Base-by-base conservation (phyloP, 176 grass and related monocot species). In the Panicum miliaceum region DNA sequence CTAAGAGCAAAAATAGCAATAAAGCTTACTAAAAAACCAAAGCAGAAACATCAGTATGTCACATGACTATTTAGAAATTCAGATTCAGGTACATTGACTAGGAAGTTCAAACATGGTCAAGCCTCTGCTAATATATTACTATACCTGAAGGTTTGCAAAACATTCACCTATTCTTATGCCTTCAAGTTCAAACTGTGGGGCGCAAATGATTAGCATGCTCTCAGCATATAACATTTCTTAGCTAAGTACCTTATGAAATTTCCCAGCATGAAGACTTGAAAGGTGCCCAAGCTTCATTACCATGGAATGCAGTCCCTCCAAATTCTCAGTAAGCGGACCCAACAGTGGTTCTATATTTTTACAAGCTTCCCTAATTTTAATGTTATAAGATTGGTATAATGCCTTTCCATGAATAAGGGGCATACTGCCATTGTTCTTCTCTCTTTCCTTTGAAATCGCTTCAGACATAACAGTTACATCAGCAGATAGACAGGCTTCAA, bases 191-290 rank as follows among this genome's bases (percentile, higher is more conserved):
- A 68, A 54, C 47, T 16, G 34, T 63, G 37, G 14, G 34, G 1
- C 16, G 29, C 59, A 56, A 73, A 71, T 64, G 36, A 65, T 64
- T 68, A 66, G n/a, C 9, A 54, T 15, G n/a, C 16, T 50, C 47
- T 66, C 58, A 65, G 46, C 71, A 61, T 68, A 68, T 56, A 52
- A 9, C 22, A 75, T 89, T 36, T 47, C 36, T 56, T 84, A 85
- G 73, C 64, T 76, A 81, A 68, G 57, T 89, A 98, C 95, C 91
- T 94, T 95, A 71, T 95, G 95, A 84, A 98, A 92, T 81, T 91
- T 98, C 66, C 92, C 92, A 72, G 95, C 89, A 91, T 98, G 95
- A 59, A 98, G 82, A 86, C 91, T 94, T 62, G 95, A 94, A 84
- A 89, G 60, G 25, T 89, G 92, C 68, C 92, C 95, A 76, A 98